Evolutionary conservation across 805 yeast genomes (phyloP).

Genomic region (Kodamaea jinghongensis): DNA sequence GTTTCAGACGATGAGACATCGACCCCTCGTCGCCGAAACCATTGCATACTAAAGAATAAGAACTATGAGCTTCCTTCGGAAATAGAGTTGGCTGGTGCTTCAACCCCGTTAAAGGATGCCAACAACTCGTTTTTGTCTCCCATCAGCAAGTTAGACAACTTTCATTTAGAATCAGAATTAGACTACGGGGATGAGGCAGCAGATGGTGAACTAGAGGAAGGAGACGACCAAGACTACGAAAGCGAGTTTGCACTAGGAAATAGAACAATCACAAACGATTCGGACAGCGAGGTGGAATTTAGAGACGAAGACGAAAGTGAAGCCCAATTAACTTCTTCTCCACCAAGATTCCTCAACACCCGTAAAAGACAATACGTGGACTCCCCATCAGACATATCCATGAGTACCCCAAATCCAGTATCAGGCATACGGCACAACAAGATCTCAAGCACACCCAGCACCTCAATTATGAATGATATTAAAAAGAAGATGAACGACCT

Average conservation of each 20-base stretch:
- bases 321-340: conserved; percentile 8
- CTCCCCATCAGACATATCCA: conserved; percentile 24
- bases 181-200: conserved; percentile 8
- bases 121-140: conserved; percentile 29
- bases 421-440: conserved; percentile 12
- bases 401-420: conserved; percentile 22
- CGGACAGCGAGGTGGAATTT: conserved; percentile 16
- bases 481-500: conserved; percentile 1
- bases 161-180: conserved; percentile 26
- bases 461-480: background rate
- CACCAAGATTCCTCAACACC: conserved; percentile 21
- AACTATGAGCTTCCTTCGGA: conserved; percentile 5
- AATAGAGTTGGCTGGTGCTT: conserved; percentile 18
- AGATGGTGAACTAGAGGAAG: conserved; percentile 10
- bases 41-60: background rate
- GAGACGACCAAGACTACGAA: conserved; percentile 12
- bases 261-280: conserved; percentile 22
- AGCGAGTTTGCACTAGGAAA: conserved; percentile 23
- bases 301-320: conserved; percentile 8
- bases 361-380: conserved; percentile 27
- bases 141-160: conserved; percentile 31
- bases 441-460: conserved; percentile 6
- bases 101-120: conserved; percentile 21
- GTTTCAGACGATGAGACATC: conserved; percentile 10
- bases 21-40: conserved; percentile 1